Conservation (phyloP, 164 flowering plant species). For the Dillenia suffruticosa region DNA sequence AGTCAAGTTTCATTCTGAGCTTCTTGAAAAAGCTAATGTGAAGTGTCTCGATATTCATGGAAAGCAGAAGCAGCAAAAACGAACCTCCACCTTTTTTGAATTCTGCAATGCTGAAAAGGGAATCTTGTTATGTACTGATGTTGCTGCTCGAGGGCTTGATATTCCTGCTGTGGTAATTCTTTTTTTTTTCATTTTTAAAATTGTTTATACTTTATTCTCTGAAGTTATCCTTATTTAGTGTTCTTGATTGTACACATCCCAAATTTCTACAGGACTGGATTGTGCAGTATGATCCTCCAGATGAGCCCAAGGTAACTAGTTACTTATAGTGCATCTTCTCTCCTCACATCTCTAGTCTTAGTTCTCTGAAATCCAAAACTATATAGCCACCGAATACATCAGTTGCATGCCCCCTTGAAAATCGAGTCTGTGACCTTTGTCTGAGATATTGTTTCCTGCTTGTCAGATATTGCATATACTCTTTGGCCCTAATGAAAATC, state of each 20-base stretch:
- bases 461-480: no score
- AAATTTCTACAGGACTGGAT: constrained; percentile 78
- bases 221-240: background rate
- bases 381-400: no score
- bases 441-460: no score
- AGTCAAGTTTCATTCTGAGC: constrained; percentile 82
- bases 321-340: background rate
- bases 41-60: constrained; percentile 89
- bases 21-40: constrained; percentile 68
- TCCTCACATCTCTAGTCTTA: background rate
- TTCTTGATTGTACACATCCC: background rate
- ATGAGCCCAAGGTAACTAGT: constrained; percentile 86
- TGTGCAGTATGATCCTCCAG: constrained; percentile 95
- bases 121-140: constrained; percentile 93
- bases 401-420: no score
- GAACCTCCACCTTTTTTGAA: constrained; percentile 78
- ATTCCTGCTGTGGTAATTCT: constrained; percentile 80
- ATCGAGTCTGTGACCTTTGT: no score
- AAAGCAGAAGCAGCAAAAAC: constrained; percentile 82
- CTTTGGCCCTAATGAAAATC: no score
- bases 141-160: constrained; percentile 96
- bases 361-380: background rate
- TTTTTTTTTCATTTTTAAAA: constrained; percentile 2
- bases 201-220: background rate
- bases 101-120: constrained; percentile 84